Evolutionary conservation across 306 rosid species (phyloP), one percentile per base, ranked within the genome.

Genomic region (Quercus wislizeni): DNA sequence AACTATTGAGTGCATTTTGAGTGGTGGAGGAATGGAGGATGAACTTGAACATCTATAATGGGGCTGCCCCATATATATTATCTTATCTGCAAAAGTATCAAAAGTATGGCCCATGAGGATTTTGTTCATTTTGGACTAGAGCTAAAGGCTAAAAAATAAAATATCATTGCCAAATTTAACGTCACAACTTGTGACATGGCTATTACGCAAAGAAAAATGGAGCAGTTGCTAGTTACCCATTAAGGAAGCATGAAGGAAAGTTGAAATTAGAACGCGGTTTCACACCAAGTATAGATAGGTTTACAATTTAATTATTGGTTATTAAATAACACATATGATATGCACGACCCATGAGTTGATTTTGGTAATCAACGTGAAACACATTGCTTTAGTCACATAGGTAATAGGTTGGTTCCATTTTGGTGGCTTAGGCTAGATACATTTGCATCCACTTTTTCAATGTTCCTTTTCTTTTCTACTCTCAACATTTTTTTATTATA

Each of bases 81-180:
- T 62, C 51, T 3, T 9, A 51, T 76, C 63, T 51, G 20, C 12
- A 55, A 73, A 73, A 57, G 55, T 20, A 15, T 83, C 68, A 78
- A 56, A 59, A 21, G 13, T 59, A 7, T 78, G 86, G 79, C 80
- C 84, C 83, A 80, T 73, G 1, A 21, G 71, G 38, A 75, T 71
- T 75, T 76, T 59, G 2, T 23, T 5, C 27, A 63, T 62, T 49
- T 49, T 10, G 54, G 54, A 10, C 15, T 71, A 70, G 79, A 74
- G 59, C n/a, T 56, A 49, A 49, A 58, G 73, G 73, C 76, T 51
- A 72, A 83, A 78, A 64, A 0, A 57, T 38, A 38, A 38, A 38
- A 38, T 38, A 33, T 61, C 51, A 7, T 65, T 56, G 79, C 35
- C 38, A 31, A 55, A 59, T 30, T 81, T 75, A 69, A 69, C 59